phyloP scores from a whole-genome alignment of 1,139 yeast species.

The Geotrichum reessii region DNA sequence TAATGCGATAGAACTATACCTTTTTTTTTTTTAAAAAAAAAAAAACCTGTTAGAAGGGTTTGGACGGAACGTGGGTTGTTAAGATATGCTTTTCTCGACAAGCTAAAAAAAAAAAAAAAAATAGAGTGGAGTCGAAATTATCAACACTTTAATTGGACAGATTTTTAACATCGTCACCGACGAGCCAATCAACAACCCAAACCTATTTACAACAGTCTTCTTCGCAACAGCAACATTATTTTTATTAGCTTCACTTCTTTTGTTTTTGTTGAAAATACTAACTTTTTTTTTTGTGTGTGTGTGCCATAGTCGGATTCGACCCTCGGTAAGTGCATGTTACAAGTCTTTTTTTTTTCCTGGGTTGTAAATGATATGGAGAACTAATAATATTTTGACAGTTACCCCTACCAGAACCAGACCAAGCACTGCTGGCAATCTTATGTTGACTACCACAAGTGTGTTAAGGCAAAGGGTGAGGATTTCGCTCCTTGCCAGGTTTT shows the following conservation, averaged over 20 bases:
- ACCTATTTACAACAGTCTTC: background rate
- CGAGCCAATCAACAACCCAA: background rate
- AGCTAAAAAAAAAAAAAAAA: background rate
- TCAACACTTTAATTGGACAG: background rate
- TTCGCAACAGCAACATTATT: background rate
- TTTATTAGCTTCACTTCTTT: background rate
- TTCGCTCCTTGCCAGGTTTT: conserved; percentile 96
- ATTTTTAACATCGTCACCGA: background rate
- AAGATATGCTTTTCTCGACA: background rate
- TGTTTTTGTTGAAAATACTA: background rate
- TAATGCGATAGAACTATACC: background rate
- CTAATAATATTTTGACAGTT: conserved; percentile 4
- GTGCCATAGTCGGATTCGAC: conserved; percentile 18
- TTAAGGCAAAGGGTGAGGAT: conserved; percentile 94
- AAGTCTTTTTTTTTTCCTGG: background rate
- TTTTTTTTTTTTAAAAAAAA: background rate
- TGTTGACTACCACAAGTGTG: conserved; percentile 96
- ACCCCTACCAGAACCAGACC: conserved; percentile 93
- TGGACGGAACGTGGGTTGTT: too few species aligned
- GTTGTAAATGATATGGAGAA: background rate
- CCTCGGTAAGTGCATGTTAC: conserved; percentile 18
- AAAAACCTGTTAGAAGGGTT: background rate
- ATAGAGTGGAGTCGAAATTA: background rate
- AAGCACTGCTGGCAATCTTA: conserved; percentile 98
- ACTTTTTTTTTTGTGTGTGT: conserved; percentile 1